These are phyloP conservation scores for Colletotrichum magnum DNA, from an alignment of 2,329 filamentous ascomycete genomes.

Conservation along the genomic window DNA sequence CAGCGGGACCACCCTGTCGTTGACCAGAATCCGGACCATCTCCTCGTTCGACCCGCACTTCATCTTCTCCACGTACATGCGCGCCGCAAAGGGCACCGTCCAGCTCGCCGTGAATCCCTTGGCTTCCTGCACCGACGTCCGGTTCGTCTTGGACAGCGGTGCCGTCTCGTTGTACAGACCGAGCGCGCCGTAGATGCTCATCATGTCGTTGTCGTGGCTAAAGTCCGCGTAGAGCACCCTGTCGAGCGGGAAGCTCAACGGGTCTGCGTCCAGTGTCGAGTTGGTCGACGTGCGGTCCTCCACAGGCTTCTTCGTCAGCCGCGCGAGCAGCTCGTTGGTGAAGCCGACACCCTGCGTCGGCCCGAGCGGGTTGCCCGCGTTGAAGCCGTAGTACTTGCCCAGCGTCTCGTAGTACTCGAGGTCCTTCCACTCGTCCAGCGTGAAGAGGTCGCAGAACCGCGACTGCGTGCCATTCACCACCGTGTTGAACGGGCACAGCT, in stretches of 20 bases:
- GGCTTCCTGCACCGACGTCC: conserved; percentile 62
- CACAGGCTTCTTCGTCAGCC: conserved; percentile 79
- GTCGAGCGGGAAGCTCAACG: conserved; percentile 80
- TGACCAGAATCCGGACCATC: conserved; percentile 83
- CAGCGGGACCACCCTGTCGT: conserved; percentile 84
- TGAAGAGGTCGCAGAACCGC: conserved; percentile 84
- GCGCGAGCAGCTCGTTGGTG: conserved; percentile 87
- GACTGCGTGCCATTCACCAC: conserved; percentile 77
- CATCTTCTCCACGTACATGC: conserved; percentile 93
- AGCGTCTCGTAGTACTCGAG: conserved; percentile 88
- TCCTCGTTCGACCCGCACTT: conserved; percentile 71
- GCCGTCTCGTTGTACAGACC: conserved; percentile 80
- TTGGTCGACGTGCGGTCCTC: conserved; percentile 83
- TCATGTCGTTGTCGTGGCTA: conserved; percentile 92
- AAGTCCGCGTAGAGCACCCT: conserved; percentile 86
- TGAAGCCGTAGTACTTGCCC: conserved; percentile 88
- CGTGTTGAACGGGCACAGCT: conserved; percentile 88
- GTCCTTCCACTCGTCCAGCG: conserved; percentile 77
- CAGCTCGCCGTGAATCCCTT: conserved; percentile 82
- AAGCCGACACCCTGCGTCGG: conserved; percentile 90
- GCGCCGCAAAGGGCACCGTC: conserved; percentile 85
- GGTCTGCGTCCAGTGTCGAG: conserved; percentile 77
- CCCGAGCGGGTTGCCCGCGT: conserved; percentile 82
- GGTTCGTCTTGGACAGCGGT: conserved; percentile 65
- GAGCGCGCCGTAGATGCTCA: conserved; percentile 80